Evolutionary conservation across 1,139 yeast species (phyloP).

Genomic region (Diutina pseudorugosa): DNA sequence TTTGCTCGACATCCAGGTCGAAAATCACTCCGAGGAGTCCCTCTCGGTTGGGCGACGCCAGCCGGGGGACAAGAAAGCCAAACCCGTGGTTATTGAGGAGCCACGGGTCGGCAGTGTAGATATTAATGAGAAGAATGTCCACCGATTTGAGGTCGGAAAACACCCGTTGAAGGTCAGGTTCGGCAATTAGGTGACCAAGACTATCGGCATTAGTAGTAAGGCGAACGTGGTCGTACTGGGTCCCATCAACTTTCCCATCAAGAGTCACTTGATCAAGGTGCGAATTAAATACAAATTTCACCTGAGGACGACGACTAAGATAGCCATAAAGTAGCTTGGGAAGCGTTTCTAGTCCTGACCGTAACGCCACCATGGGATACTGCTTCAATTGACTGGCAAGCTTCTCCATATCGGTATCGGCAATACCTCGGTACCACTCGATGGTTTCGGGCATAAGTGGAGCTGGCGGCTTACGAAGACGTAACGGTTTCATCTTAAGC

Average conservation of each 20-base stretch:
- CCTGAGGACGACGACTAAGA: constrained; percentile 25
- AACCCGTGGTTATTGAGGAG: constrained; percentile 40
- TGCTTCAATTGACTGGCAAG: constrained; percentile 25
- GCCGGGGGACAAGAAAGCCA: constrained; percentile 73
- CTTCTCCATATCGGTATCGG: constrained; percentile 21
- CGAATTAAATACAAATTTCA: constrained; percentile 20
- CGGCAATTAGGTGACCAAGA: background rate
- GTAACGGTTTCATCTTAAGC: background rate
- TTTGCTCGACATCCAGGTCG: constrained; percentile 69
- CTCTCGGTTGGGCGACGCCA: constrained; percentile 38
- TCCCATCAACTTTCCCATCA: background rate
- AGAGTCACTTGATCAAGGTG: constrained; percentile 14
- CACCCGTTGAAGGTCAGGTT: background rate
- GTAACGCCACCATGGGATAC: constrained; percentile 41
- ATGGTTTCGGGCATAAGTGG: background rate
- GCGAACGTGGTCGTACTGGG: constrained; percentile 39
- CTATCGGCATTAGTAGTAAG: constrained; percentile 21
- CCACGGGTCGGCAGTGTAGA: background rate
- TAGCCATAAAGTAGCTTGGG: constrained; percentile 29
- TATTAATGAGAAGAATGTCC: background rate
- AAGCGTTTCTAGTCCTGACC: constrained; percentile 41
- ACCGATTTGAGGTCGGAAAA: background rate
- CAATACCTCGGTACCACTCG: background rate
- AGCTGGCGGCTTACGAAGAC: background rate
- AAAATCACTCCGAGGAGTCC: constrained; percentile 76